These are phyloP conservation scores for Fragaria vesca DNA, from an alignment of 306 rosid species.

Conservation along the genomic window DNA sequence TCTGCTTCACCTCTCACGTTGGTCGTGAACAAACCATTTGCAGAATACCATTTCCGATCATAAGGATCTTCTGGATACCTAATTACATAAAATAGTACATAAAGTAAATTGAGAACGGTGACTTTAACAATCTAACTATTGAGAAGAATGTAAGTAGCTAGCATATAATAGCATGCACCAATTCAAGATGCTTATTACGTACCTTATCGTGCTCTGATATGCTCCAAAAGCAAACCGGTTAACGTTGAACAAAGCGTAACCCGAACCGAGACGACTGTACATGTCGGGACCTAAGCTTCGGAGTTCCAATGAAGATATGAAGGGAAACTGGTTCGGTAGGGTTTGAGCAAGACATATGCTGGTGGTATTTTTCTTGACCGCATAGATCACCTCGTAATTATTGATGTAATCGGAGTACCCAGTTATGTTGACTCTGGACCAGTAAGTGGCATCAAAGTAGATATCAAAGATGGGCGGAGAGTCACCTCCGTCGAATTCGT, in stretches of 20 bases:
- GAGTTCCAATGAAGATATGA: slow-evolving; percentile 46
- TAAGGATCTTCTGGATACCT: slow-evolving; percentile 37
- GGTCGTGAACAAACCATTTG: background rate
- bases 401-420: background rate
- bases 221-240: slow-evolving; percentile 32
- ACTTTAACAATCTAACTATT: no score
- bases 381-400: slow-evolving; percentile 36
- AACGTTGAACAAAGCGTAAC: slow-evolving; percentile 21
- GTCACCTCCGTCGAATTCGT: slow-evolving; percentile 15
- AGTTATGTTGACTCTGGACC: slow-evolving; percentile 12
- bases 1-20: no score
- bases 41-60: slow-evolving; percentile 35
- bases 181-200: no score
- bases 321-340: slow-evolving; percentile 35
- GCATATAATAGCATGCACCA: no score
- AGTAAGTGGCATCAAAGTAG: slow-evolving; percentile 28
- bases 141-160: no score
- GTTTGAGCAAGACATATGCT: slow-evolving; percentile 50
- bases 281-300: slow-evolving; percentile 41
- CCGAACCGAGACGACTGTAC: slow-evolving; percentile 33
- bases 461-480: slow-evolving; percentile 34
- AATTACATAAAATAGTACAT: no score
- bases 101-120: no score
- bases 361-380: slow-evolving; percentile 31
- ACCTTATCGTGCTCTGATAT: slow-evolving; percentile 6